These are phyloP conservation scores for Penicillium atrosanguineum DNA, from an alignment of 495 filamentous ascomycete species.

Conservation along the genomic window DNA sequence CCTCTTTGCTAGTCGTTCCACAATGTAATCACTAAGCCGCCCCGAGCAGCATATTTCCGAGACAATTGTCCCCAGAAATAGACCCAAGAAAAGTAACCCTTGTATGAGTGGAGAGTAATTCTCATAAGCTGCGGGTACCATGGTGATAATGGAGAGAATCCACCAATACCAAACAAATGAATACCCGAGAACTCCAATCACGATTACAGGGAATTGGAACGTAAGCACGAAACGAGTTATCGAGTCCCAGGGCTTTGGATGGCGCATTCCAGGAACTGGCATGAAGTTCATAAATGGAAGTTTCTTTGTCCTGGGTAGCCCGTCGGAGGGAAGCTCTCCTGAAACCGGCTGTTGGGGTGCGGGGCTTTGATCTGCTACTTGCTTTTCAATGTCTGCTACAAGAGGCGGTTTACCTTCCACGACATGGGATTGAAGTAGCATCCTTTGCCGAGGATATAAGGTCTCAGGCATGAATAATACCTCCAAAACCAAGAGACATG, in stretches of 20 bases:
- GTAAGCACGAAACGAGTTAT: slow-evolving; percentile 46
- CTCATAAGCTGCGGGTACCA: slow-evolving; percentile 58
- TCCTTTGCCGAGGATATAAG: slow-evolving; percentile 52
- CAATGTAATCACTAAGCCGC: slow-evolving; percentile 50
- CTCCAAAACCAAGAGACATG: slow-evolving; percentile 47
- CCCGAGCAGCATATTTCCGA: slow-evolving; percentile 57
- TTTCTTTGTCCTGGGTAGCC: slow-evolving; percentile 43
- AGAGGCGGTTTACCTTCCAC: neutral
- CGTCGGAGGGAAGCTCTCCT: slow-evolving; percentile 1
- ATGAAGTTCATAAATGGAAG: slow-evolving; percentile 51
- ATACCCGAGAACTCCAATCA: slow-evolving; percentile 49
- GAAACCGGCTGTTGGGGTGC: neutral
- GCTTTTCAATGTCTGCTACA: slow-evolving; percentile 30
- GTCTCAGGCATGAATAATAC: slow-evolving; percentile 58
- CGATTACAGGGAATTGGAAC: slow-evolving; percentile 46
- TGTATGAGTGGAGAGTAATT: slow-evolving; percentile 52
- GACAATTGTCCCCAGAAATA: slow-evolving; percentile 55
- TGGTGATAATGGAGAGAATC: slow-evolving; percentile 59
- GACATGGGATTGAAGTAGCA: slow-evolving; percentile 18
- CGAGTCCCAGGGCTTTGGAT: slow-evolving; percentile 53
- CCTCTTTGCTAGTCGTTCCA: slow-evolving; percentile 43
- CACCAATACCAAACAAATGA: slow-evolving; percentile 64
- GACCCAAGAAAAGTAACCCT: slow-evolving; percentile 56
- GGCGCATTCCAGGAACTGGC: slow-evolving; percentile 52
- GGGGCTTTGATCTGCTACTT: neutral